These are phyloP conservation scores for Babesia gibsoni DNA, from an alignment of 169 alveolate genomes.

Conservation along the genomic window DNA sequence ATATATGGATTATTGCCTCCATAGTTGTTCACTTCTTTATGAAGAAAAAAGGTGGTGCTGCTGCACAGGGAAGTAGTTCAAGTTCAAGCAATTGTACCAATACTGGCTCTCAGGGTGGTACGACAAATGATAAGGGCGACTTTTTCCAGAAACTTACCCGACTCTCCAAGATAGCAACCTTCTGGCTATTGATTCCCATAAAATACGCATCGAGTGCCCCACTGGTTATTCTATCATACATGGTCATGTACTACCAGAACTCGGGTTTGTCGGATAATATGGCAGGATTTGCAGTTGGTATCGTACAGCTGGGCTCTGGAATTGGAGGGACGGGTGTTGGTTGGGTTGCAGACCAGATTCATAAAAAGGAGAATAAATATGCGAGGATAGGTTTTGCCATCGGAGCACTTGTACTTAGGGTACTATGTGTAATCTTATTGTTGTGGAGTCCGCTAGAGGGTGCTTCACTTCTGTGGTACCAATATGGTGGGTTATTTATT, in stretches of 20 bases:
- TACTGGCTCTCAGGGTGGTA: too few species aligned
- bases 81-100: too few species aligned
- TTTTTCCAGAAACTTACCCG: too few species aligned
- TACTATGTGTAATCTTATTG: conserved; percentile 71
- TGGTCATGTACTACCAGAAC: conserved; percentile 86
- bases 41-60: too few species aligned
- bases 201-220: conserved; percentile 83
- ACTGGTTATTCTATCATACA: conserved; percentile 84
- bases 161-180: conserved; percentile 29
- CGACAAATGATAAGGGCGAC: too few species aligned
- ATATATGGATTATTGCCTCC: conserved; percentile 9
- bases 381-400: conserved; percentile 85
- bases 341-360: conserved; percentile 78
- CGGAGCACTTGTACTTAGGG: conserved; percentile 69
- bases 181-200: conserved; percentile 25
- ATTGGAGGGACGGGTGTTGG: conserved; percentile 90
- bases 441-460: conserved; percentile 67
- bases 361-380: conserved; percentile 73
- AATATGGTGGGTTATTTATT: conserved; percentile 64
- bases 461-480: conserved; percentile 50
- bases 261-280: conserved; percentile 80
- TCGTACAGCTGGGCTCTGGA: conserved; percentile 81
- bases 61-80: background rate
- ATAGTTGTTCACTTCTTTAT: background rate
- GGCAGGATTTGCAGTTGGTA: conserved; percentile 83